Percentiles rank a stretch among this genome's conserved stretches.
These are phyloP conservation scores for Angomonas ambiguus DNA, from an alignment of 208 protist genomes.

Conservation along the genomic window DNA sequence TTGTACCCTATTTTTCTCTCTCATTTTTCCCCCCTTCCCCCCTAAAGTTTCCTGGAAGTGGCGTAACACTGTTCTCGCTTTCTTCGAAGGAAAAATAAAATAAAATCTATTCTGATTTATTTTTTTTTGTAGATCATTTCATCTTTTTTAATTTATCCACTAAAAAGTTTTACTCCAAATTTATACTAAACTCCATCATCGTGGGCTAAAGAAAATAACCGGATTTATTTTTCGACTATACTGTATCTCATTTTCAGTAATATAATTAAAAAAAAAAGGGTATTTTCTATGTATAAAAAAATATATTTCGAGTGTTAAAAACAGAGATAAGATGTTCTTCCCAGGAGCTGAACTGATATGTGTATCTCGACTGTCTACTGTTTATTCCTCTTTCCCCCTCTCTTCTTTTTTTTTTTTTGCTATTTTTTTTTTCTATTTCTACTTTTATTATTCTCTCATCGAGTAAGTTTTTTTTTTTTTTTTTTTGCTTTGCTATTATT, in stretches of 20 bases:
- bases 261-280: too few relatives aligned
- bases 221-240: constrained; percentile 8
- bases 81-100: constrained; percentile 9
- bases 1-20: constrained; percentile 3
- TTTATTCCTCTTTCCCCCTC: background rate
- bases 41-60: constrained; percentile 8
- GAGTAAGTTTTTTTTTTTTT: background rate
- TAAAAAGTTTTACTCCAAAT: too few relatives aligned
- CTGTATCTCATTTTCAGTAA: background rate
- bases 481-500: background rate
- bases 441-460: too few relatives aligned
- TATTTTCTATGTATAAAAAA: too few relatives aligned
- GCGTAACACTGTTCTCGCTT: too few relatives aligned
- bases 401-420: constrained; percentile 16
- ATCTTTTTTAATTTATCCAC: too few relatives aligned
- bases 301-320: too few relatives aligned
- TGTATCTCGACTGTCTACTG: background rate
- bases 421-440: background rate
- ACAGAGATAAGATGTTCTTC: too few relatives aligned
- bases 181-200: background rate
- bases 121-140: background rate
- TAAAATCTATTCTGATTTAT: background rate
- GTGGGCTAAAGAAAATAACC: background rate
- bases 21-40: background rate
- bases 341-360: too few relatives aligned